Conservation (phyloP, 2,329 filamentous ascomycete species). For the Ophiosphaerella narmari region DNA sequence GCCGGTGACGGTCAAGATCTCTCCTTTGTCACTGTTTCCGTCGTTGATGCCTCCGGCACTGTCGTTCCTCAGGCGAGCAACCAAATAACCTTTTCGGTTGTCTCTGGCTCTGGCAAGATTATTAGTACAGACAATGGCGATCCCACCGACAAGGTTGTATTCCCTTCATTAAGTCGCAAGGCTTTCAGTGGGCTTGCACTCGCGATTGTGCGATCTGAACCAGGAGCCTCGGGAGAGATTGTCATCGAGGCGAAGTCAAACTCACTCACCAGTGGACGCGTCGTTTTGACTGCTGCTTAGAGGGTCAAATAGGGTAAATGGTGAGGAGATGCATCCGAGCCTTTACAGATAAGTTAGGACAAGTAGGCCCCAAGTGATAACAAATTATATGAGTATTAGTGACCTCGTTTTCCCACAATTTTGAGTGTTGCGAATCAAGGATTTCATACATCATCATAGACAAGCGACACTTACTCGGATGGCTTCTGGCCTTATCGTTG, state of each 20-base stretch:
- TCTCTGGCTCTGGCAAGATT: slow-evolving; percentile 50
- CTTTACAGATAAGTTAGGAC: too few relatives aligned
- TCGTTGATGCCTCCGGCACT: slow-evolving; percentile 52
- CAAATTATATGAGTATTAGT: too few relatives aligned
- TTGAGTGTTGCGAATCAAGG: too few relatives aligned
- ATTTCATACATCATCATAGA: too few relatives aligned
- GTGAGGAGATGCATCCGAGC: too few relatives aligned
- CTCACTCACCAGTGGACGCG: slow-evolving; percentile 6
- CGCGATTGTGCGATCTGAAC: slow-evolving; percentile 25
- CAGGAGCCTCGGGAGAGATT: slow-evolving; percentile 14
- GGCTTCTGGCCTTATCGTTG: too few relatives aligned
- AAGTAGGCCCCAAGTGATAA: too few relatives aligned
- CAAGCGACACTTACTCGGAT: too few relatives aligned
- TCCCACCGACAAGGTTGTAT: slow-evolving; percentile 29
- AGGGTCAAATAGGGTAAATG: too few relatives aligned
- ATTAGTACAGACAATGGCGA: slow-evolving; percentile 33
- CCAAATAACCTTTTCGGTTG: slow-evolving; percentile 51
- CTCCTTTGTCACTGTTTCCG: slow-evolving; percentile 52
- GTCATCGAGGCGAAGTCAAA: slow-evolving; percentile 13
- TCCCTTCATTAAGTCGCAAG: slow-evolving; percentile 26
- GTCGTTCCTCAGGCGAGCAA: slow-evolving; percentile 52
- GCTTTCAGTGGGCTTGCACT: slow-evolving; percentile 32
- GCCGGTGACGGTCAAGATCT: slow-evolving; percentile 52
- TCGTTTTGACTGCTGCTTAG: slow-evolving; percentile 8
- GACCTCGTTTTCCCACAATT: too few relatives aligned